These are phyloP conservation scores for Trametes cubensis DNA, from an alignment of 768 basidiomycete genomes.

Conservation along the genomic window DNA sequence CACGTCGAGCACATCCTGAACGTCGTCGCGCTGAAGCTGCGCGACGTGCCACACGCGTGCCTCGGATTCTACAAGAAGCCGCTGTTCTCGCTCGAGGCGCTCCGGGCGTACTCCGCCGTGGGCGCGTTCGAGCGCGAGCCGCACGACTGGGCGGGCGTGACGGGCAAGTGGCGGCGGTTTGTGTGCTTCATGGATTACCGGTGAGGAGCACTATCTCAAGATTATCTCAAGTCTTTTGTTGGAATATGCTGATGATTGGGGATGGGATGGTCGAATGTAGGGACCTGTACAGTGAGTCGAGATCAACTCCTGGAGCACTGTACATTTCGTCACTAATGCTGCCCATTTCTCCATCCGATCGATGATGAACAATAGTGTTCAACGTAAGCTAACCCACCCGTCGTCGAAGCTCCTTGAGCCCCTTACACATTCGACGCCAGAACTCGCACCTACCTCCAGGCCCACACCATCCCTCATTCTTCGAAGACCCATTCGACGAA, in stretches of 20 bases:
- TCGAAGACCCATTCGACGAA: slow-evolving; percentile 60
- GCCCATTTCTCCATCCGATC: no score
- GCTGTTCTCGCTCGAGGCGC: slow-evolving; percentile 52
- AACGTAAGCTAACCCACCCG: slow-evolving; percentile 31
- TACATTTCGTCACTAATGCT: no score
- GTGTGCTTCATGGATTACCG: slow-evolving; percentile 82
- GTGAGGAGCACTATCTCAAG: no score
- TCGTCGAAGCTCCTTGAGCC: no score
- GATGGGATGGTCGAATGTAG: no score
- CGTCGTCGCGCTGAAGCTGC: slow-evolving; percentile 33
- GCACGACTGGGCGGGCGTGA: slow-evolving; percentile 74
- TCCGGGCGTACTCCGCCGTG: slow-evolving; percentile 58
- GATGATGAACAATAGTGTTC: no score
- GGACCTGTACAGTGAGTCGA: slow-evolving; percentile 11
- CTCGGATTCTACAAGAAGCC: slow-evolving; percentile 45
- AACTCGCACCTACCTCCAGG: slow-evolving; percentile 22
- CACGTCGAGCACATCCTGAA: slow-evolving; percentile 59
- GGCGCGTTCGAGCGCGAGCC: slow-evolving; percentile 36
- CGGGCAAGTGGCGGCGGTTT: slow-evolving; percentile 74
- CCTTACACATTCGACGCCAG: no score
- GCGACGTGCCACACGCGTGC: slow-evolving; percentile 23
- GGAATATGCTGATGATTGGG: background rate
- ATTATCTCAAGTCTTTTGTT: no score
- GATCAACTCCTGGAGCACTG: no score
- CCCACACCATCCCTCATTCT: slow-evolving; percentile 41